A percentile compares a stretch with the other conserved stretches of the same genome.
Conservation (phyloP, 2,329 filamentous ascomycete species). For the Aspergillus terreus region DNA sequence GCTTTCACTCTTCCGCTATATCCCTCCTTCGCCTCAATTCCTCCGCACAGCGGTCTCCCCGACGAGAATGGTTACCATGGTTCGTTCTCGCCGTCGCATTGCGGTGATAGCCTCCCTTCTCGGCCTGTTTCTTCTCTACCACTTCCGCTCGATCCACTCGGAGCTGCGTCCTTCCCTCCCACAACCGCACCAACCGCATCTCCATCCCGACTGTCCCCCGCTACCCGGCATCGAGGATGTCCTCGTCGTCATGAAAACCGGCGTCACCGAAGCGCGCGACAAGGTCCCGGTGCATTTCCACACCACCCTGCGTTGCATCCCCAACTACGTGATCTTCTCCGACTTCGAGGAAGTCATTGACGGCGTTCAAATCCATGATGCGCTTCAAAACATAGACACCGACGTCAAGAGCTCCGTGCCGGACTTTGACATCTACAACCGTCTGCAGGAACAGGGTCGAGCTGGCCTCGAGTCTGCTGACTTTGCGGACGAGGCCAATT, state of each 20-base stretch:
- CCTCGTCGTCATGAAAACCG: constrained; percentile 57
- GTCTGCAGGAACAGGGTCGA: constrained; percentile 42
- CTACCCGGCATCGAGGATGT: constrained; percentile 48
- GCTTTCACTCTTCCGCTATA: constrained; percentile 3
- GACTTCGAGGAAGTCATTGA: constrained; percentile 53
- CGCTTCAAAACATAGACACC: constrained; percentile 43
- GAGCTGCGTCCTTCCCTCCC: constrained; percentile 49
- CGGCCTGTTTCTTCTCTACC: constrained; percentile 51
- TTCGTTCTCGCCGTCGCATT: constrained; percentile 32
- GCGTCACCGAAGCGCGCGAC: constrained; percentile 53
- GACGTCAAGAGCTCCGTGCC: constrained; percentile 37
- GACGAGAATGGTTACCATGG: constrained; percentile 40
- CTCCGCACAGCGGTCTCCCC: constrained; percentile 5
- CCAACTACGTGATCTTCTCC: constrained; percentile 56
- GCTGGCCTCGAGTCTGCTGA: constrained; percentile 39
- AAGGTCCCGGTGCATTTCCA: constrained; percentile 55
- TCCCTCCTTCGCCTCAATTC: background rate
- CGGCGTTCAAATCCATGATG: constrained; percentile 50
- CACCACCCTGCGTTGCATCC: constrained; percentile 54
- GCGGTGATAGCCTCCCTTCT: constrained; percentile 53
- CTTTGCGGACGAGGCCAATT: constrained; percentile 37
- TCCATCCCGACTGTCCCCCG: constrained; percentile 24
- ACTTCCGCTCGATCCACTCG: constrained; percentile 60
- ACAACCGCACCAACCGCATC: constrained; percentile 5
- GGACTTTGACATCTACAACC: constrained; percentile 53